Conservation (phyloP, 2,329 filamentous ascomycete genomes). For the Ilyonectria robusta region DNA sequence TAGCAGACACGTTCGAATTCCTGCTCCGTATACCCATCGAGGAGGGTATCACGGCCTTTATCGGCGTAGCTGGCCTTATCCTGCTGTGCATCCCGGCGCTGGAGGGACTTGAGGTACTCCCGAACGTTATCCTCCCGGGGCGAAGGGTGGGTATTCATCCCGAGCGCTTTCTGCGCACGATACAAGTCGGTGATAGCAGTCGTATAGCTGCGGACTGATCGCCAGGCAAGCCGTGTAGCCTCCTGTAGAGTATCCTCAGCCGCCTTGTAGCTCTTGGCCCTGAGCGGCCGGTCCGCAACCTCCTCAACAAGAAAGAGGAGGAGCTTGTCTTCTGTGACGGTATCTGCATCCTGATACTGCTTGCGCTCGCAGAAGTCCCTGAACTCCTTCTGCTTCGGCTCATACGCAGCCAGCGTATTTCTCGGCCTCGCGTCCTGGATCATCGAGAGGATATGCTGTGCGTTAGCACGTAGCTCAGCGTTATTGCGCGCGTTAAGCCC, state of each 20-base stretch:
- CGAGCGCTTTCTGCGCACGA: conserved; percentile 1
- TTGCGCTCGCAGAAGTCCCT: no score
- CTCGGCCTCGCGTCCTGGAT: not conserved
- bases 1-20: not conserved
- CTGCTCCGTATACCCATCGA: conserved; percentile 1
- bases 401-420: not conserved
- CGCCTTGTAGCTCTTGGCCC: no score
- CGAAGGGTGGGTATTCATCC: not conserved
- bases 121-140: no score
- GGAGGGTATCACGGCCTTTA: no score
- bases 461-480: not conserved
- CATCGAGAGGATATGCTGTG: conserved; percentile 4
- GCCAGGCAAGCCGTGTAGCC: conserved; percentile 7
- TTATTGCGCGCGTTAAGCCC: conserved; percentile 4
- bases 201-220: conserved; percentile 7
- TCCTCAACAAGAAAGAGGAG: no score
- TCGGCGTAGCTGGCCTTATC: no score
- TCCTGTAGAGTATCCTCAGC: not conserved
- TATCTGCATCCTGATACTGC: no score
- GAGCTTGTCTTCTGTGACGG: no score
- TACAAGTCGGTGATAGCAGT: not conserved
- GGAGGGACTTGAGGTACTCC: no score
- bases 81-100: no score
- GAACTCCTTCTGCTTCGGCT: not conserved
- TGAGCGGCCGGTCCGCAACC: no score